A percentile compares a stretch with the other conserved stretches of the same genome.
Conservation (phyloP, 108 stramenopile genomes). For the Skeletonema grethae region DNA sequence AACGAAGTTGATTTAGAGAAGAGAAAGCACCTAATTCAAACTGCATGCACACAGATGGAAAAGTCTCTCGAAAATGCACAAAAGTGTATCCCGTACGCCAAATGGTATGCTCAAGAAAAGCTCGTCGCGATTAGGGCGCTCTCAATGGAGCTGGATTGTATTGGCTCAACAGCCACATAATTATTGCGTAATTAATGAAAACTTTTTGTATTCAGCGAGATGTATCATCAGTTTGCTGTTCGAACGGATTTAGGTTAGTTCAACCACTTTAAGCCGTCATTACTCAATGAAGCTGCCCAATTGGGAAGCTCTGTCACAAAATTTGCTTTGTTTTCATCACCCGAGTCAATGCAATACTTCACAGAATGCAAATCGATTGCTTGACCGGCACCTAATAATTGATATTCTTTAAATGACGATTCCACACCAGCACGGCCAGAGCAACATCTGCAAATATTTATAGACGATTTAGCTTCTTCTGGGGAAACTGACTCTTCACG, state of each 20-base stretch:
- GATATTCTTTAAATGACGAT: slow-evolving; percentile 62
- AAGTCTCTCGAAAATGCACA: slow-evolving; percentile 19
- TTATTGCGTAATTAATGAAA: background rate
- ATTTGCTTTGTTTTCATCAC: background rate
- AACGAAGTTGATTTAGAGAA: slow-evolving; percentile 8
- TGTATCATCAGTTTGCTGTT: background rate
- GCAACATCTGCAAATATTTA: slow-evolving; percentile 53
- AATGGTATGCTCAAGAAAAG: background rate
- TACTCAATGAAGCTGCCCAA: slow-evolving; percentile 16
- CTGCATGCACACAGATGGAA: slow-evolving; percentile 21
- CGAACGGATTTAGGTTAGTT: background rate
- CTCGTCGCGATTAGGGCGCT: background rate
- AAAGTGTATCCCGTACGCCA: background rate
- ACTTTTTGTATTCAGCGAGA: background rate
- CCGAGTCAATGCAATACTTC: slow-evolving; percentile 49
- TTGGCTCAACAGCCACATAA: background rate
- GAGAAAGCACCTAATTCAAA: slow-evolving; percentile 17
- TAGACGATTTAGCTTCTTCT: slow-evolving; percentile 44
- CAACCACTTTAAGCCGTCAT: background rate
- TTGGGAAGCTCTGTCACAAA: slow-evolving; percentile 29
- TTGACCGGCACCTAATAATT: slow-evolving; percentile 71
- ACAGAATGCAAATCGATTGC: slow-evolving; percentile 73
- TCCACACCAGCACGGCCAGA: slow-evolving; percentile 36
- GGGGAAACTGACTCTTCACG: slow-evolving; percentile 30
- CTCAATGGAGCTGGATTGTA: background rate